Percentiles rank a stretch among this genome's conserved stretches.
Conservation (phyloP, 805 yeast species). For the Candida broadrunensis region DNA sequence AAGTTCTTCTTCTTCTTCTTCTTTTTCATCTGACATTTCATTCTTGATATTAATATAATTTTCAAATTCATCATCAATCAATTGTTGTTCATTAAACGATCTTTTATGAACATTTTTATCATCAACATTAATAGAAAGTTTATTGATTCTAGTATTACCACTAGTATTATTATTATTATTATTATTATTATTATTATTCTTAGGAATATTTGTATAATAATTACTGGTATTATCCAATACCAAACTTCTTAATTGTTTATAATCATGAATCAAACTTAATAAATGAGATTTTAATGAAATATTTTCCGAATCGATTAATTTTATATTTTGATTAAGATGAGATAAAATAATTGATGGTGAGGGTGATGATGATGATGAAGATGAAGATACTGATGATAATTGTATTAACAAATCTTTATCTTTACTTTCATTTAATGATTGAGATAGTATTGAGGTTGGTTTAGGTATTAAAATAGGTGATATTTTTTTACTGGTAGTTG, state of each 20-base stretch:
- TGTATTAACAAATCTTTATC: neutral
- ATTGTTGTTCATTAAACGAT: conserved; percentile 8
- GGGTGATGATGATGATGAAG: neutral
- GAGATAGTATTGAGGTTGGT: neutral
- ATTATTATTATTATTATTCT: neutral
- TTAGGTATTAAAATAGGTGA: neutral
- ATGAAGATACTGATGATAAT: neutral
- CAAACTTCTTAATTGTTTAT: conserved; percentile 27
- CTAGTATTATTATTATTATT: neutral
- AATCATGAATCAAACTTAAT: conserved; percentile 37
- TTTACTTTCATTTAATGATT: neutral
- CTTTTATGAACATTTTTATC: conserved; percentile 8
- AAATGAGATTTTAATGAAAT: conserved; percentile 30
- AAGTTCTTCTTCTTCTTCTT: neutral
- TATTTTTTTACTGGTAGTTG: too few species aligned
- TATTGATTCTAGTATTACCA: neutral
- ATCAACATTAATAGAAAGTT: neutral
- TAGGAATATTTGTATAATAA: neutral
- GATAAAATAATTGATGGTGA: neutral
- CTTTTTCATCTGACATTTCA: neutral
- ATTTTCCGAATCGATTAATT: conserved; percentile 29
- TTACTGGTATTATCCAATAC: conserved; percentile 3
- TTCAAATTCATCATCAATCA: conserved; percentile 1
- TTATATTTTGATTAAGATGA: conserved; percentile 3
- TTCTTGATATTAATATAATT: neutral